phyloP scores from a whole-genome alignment of 148 eudicot genomes.

The Linanthus parryae region DNA sequence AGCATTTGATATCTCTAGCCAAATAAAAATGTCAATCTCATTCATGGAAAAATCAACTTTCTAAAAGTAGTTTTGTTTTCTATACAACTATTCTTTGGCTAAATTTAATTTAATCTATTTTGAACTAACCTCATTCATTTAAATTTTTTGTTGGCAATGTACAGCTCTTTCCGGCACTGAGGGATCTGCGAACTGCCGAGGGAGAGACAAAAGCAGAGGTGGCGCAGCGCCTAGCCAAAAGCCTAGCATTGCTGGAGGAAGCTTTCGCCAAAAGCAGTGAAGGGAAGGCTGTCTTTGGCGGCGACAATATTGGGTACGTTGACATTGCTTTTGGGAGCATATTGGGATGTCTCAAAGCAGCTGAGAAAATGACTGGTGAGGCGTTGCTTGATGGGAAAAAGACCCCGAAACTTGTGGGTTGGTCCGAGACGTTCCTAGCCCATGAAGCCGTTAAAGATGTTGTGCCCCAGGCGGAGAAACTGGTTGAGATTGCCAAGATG shows the following conservation, averaged over 20 bases:
- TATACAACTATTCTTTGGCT: too few species aligned
- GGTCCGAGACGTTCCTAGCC: conserved; percentile 30
- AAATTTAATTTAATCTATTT: too few species aligned
- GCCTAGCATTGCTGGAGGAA: conserved; percentile 13
- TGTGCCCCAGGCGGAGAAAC: conserved; percentile 14
- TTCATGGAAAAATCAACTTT: too few species aligned
- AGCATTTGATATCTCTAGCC: too few species aligned
- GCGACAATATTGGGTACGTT: conserved; percentile 22
- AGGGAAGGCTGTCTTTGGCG: conserved; percentile 23
- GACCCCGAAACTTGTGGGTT: conserved; percentile 19
- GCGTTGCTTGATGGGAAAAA: conserved; percentile 18
- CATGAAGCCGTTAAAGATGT: conserved; percentile 24
- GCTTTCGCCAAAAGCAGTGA: conserved; percentile 24
- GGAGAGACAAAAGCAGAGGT: conserved; percentile 3
- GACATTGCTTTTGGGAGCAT: conserved; percentile 32
- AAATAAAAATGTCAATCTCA: too few species aligned
- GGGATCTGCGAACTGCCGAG: neutral
- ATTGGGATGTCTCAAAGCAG: conserved; percentile 21
- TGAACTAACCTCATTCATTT: too few species aligned
- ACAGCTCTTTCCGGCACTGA: conserved; percentile 7
- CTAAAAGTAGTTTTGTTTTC: too few species aligned
- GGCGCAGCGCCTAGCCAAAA: conserved; percentile 10
- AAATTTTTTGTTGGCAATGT: neutral
- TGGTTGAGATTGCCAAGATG: conserved; percentile 9
- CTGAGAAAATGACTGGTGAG: neutral